Conservation (phyloP, 2,329 filamentous ascomycete species). For the Venturia oleaginea region DNA sequence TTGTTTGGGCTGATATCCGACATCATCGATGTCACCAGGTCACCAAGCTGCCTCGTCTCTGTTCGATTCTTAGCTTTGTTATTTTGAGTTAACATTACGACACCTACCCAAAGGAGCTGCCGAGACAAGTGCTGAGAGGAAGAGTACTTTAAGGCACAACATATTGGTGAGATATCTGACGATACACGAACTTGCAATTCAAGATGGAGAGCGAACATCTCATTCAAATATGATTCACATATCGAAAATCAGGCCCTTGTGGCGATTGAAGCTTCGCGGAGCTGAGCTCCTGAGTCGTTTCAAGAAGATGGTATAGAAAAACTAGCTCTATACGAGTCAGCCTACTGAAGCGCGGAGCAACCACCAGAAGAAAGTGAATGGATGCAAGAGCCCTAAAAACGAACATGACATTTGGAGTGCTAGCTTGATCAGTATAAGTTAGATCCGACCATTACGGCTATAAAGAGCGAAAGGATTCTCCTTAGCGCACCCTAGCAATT, state of each 20-base stretch:
- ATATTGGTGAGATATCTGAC: not conserved
- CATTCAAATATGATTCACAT: too few relatives aligned
- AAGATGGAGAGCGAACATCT: too few relatives aligned
- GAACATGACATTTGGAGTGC: too few relatives aligned
- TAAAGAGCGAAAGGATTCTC: too few relatives aligned
- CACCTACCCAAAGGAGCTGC: not conserved
- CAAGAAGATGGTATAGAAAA: not conserved
- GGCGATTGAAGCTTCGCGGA: not conserved
- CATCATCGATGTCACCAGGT: not conserved
- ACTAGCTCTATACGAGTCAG: not conserved
- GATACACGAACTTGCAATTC: not conserved
- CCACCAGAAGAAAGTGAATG: too few relatives aligned
- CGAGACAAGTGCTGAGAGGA: not conserved
- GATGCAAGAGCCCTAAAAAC: too few relatives aligned
- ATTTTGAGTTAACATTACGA: not conserved
- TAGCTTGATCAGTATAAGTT: too few relatives aligned
- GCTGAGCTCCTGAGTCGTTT: not conserved
- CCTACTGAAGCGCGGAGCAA: too few relatives aligned
- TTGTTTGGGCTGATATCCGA: slow-evolving; percentile 1
- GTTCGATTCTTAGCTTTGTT: not conserved
- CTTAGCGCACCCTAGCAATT: too few relatives aligned
- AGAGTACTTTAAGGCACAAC: not conserved
- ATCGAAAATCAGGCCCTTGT: too few relatives aligned
- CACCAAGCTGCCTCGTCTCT: not conserved
- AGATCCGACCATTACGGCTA: too few relatives aligned